These are phyloP conservation scores for Plasmodium chabaudi DNA, from an alignment of 169 alveolate species.

Conservation along the genomic window DNA sequence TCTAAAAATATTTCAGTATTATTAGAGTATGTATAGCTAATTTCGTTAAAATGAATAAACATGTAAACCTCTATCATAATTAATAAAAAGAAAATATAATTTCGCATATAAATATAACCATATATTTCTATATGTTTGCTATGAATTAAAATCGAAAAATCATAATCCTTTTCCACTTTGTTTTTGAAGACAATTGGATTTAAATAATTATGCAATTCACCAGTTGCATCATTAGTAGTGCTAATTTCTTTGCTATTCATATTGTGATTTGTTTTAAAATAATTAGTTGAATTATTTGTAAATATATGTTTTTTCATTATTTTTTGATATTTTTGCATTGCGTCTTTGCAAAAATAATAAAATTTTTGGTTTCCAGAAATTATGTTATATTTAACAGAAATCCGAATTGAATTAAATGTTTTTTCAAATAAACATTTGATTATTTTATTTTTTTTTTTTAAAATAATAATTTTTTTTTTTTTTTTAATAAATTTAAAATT, in stretches of 20 bases:
- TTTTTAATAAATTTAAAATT: constrained; percentile 25
- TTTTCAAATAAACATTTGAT: constrained; percentile 60
- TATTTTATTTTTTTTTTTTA: constrained; percentile 39
- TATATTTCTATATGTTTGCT: constrained; percentile 35
- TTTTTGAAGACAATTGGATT: constrained; percentile 71
- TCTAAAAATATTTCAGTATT: constrained; percentile 59
- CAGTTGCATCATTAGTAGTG: neutral
- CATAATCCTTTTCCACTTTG: constrained; percentile 24
- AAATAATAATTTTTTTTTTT: constrained; percentile 21
- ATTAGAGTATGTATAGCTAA: constrained; percentile 43
- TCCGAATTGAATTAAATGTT: constrained; percentile 59
- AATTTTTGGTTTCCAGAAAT: constrained; percentile 14
- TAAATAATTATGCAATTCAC: constrained; percentile 11
- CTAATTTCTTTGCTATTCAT: neutral
- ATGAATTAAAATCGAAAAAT: constrained; percentile 52
- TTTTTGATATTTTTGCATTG: constrained; percentile 62
- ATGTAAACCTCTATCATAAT: constrained; percentile 47
- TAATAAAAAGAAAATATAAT: constrained; percentile 49
- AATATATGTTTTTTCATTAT: constrained; percentile 23
- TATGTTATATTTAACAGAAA: constrained; percentile 55
- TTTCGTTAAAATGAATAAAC: constrained; percentile 35
- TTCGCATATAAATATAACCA: constrained; percentile 49
- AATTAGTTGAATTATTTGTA: neutral
- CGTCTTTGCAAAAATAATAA: constrained; percentile 17
- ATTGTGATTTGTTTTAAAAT: too few relatives aligned